Percentiles rank a stretch among this genome's conserved stretches.
Evolutionary conservation across 176 grass and related monocot genomes (phyloP).

Genomic region (Otatea glauca): DNA sequence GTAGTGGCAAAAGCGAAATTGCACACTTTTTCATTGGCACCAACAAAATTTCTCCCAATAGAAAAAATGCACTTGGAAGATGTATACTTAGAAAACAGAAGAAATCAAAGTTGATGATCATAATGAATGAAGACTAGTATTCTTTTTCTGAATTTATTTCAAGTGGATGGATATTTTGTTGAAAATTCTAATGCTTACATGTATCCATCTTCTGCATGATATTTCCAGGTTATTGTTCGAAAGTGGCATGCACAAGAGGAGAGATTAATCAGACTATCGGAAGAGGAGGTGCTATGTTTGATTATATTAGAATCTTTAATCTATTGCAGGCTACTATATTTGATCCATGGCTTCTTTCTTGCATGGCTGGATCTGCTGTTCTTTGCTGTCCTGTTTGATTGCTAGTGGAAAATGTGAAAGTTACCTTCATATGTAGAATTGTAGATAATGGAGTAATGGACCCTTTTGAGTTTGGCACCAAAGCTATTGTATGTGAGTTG

Average conservation of each 20-base stretch:
- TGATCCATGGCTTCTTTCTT: background rate
- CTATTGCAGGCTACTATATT: background rate
- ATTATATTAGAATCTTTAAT: background rate
- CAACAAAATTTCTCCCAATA: no score
- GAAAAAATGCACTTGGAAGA: no score
- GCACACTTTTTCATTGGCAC: no score
- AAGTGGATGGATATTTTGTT: no score
- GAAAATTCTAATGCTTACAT: background rate
- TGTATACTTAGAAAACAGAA: no score
- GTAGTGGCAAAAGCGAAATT: no score
- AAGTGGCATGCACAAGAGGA: conserved; percentile 82
- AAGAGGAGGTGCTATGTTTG: conserved; percentile 72
- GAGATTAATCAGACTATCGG: conserved; percentile 64
- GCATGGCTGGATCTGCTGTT: background rate
- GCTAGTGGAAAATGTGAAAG: background rate
- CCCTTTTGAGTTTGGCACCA: background rate
- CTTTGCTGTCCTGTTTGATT: background rate
- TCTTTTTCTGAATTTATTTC: no score
- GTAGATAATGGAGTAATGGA: background rate
- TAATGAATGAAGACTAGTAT: no score
- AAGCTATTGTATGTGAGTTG: background rate
- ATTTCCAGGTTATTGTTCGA: conserved; percentile 68
- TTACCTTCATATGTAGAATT: background rate
- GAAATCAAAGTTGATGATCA: no score
- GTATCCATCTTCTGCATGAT: background rate